phyloP scores from a whole-genome alignment of 441 rosid species.

The Corymbia citriodora region DNA sequence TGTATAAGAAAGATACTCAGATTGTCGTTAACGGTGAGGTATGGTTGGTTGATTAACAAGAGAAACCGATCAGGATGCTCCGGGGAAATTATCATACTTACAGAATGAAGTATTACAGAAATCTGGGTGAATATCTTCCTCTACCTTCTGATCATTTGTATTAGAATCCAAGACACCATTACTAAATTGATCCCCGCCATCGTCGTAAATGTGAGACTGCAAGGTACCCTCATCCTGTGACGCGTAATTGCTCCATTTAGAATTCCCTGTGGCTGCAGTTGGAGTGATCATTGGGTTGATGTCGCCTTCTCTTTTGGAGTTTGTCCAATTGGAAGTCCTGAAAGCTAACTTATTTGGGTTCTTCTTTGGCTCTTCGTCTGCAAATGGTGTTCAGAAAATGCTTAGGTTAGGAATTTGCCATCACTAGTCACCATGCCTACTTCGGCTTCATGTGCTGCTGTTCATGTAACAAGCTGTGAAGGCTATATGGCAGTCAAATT shows the following conservation, averaged over 20 bases:
- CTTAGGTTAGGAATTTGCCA: neutral
- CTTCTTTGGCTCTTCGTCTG: constrained; percentile 7
- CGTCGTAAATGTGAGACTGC: neutral
- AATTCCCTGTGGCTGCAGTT: neutral
- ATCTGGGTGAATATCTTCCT: constrained; percentile 74
- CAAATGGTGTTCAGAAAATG: neutral
- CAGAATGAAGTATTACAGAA: constrained; percentile 22
- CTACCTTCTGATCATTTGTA: constrained; percentile 32
- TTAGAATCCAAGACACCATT: constrained; percentile 14
- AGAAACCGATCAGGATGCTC: neutral
- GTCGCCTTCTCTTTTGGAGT: neutral
- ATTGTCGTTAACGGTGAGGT: neutral
- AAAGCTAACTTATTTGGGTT: neutral
- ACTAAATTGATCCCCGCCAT: constrained; percentile 3
- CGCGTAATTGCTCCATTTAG: constrained; percentile 46
- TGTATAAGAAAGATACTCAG: neutral
- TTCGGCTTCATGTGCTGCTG: neutral
- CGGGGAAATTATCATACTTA: neutral
- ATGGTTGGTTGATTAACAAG: neutral
- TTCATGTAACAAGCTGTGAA: neutral
- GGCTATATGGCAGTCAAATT: neutral
- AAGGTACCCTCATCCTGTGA: constrained; percentile 19
- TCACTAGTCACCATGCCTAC: neutral
- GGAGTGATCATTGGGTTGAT: neutral
- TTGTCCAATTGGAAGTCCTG: neutral